Evolutionary conservation across 148 eudicot species (phyloP).

Genomic region (Suaeda aralocaspica): DNA sequence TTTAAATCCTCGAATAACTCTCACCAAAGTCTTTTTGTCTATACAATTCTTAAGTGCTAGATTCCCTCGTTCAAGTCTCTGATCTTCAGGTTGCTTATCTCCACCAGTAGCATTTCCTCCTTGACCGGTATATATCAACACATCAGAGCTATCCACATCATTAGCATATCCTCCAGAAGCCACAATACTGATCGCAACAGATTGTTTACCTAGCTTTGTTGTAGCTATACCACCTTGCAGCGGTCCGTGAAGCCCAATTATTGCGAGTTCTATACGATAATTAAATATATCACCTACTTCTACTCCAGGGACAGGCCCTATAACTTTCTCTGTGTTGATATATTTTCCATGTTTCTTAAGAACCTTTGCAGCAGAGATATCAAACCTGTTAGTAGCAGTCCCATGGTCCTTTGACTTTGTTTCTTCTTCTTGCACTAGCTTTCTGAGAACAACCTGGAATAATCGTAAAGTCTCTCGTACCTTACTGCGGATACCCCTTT

Average conservation of each 20-base stretch:
- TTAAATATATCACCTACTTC: constrained; percentile 85
- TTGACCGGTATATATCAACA: constrained; percentile 66
- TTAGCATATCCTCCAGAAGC: constrained; percentile 75
- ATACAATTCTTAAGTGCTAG: constrained; percentile 67
- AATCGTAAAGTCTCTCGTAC: constrained; percentile 60
- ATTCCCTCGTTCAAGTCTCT: constrained; percentile 82
- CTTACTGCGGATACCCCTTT: constrained; percentile 48
- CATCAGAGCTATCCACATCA: constrained; percentile 58
- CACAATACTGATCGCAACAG: constrained; percentile 70
- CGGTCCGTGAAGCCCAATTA: constrained; percentile 72
- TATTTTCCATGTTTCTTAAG: constrained; percentile 48
- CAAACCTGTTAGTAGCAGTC: constrained; percentile 35
- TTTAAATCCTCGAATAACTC: constrained; percentile 76
- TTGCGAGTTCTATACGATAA: constrained; percentile 70
- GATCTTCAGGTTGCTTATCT: constrained; percentile 64
- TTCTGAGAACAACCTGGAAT: constrained; percentile 56
- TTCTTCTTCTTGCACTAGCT: constrained; percentile 64
- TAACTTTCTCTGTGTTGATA: constrained; percentile 32
- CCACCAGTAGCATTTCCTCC: constrained; percentile 52
- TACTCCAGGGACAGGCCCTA: constrained; percentile 77
- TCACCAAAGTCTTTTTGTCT: constrained; percentile 42
- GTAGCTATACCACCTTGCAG: constrained; percentile 75
- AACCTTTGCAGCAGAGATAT: constrained; percentile 42
- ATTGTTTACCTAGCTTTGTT: constrained; percentile 29
- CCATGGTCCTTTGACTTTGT: constrained; percentile 29